A percentile compares a stretch with the other conserved stretches of the same genome.
Evolutionary conservation across 805 yeast species (phyloP).

Genomic region (Candida silvicultrix): DNA sequence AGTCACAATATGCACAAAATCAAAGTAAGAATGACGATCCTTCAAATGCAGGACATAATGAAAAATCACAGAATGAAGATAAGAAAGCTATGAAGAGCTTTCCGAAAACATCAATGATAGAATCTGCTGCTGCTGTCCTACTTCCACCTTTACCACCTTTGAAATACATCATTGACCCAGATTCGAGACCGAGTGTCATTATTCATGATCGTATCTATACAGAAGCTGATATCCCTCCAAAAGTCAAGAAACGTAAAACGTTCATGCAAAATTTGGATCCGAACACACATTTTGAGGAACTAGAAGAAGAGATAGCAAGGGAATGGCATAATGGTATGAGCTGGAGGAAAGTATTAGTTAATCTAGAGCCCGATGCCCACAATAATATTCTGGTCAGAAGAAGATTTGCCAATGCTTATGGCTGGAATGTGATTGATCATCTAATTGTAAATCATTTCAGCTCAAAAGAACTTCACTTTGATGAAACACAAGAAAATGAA

Average conservation of each 20-base stretch:
- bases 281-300: constrained; percentile 33
- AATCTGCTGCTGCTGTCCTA: constrained; percentile 60
- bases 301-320: constrained; percentile 65
- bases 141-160: constrained; percentile 66
- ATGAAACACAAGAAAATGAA: constrained; percentile 1
- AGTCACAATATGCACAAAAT: constrained; percentile 13
- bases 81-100: constrained; percentile 23
- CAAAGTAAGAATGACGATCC: constrained; percentile 6
- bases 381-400: constrained; percentile 69
- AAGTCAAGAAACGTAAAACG: constrained; percentile 11
- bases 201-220: constrained; percentile 64
- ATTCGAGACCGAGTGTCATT: constrained; percentile 47
- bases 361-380: constrained; percentile 68
- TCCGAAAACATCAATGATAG: constrained; percentile 64
- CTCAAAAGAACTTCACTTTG: not conserved
- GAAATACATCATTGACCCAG: constrained; percentile 59
- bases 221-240: constrained; percentile 40
- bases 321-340: constrained; percentile 62
- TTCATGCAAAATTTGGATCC: constrained; percentile 27
- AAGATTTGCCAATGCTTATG: constrained; percentile 72
- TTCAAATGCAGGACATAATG: constrained; percentile 5
- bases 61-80: constrained; percentile 9
- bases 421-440: constrained; percentile 79
- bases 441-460: constrained; percentile 55
- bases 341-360: constrained; percentile 69